Percentiles rank a stretch among this genome's conserved stretches.
phyloP scores from a whole-genome alignment of 2,329 filamentous ascomycete genomes.

The Paradendryphiella salina region DNA sequence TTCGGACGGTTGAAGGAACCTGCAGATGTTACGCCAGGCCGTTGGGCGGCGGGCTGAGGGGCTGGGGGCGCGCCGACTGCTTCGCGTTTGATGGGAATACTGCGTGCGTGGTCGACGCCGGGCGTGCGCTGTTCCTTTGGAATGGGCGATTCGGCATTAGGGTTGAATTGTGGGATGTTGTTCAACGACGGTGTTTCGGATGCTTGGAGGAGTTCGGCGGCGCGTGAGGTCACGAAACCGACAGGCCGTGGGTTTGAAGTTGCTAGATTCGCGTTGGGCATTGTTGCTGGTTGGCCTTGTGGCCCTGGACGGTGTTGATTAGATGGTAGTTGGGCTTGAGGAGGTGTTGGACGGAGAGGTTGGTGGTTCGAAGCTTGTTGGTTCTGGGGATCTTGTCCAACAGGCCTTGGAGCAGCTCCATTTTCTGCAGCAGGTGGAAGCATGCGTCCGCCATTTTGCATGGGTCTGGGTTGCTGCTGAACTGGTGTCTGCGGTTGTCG shows the following conservation, averaged over 20 bases:
- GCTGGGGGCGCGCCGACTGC: slow-evolving; percentile 29
- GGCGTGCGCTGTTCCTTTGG: slow-evolving; percentile 78
- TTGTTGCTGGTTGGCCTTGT: slow-evolving; percentile 15
- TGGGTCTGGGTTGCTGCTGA: slow-evolving; percentile 28
- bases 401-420: slow-evolving; percentile 23
- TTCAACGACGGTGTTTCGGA: slow-evolving; percentile 35
- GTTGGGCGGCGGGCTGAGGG: slow-evolving; percentile 19
- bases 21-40: slow-evolving; percentile 15
- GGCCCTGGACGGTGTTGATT: slow-evolving; percentile 21
- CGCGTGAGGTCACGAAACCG: slow-evolving; percentile 54
- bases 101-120: slow-evolving; percentile 79
- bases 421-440: slow-evolving; percentile 29
- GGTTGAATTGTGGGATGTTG: slow-evolving; percentile 52
- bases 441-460: slow-evolving; percentile 28
- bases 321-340: slow-evolving; percentile 26
- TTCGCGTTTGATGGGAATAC: slow-evolving; percentile 68
- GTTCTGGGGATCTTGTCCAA: slow-evolving; percentile 26
- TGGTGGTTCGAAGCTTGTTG: slow-evolving; percentile 26
- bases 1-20: slow-evolving; percentile 39
- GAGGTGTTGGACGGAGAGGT: slow-evolving; percentile 30
- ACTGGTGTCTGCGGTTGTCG: slow-evolving; percentile 35
- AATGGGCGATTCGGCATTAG: slow-evolving; percentile 62
- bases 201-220: slow-evolving; percentile 48
- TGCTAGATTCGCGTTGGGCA: slow-evolving; percentile 18
- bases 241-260: slow-evolving; percentile 37